Conservation (phyloP, 345 rosid genomes). For the Eucalyptus pauciflora region DNA sequence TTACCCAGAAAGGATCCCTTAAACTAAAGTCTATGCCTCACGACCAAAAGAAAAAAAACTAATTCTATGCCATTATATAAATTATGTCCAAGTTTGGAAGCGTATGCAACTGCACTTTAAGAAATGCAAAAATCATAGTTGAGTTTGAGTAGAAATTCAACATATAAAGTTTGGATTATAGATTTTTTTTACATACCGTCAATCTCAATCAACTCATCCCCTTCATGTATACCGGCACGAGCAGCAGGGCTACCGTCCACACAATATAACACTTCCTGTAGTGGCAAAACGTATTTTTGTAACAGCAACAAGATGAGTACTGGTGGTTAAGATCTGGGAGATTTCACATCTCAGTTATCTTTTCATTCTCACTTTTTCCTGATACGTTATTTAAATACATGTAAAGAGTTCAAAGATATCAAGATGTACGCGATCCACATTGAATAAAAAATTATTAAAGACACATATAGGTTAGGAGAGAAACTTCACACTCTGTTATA, state of each 20-base stretch:
- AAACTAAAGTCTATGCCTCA: background rate
- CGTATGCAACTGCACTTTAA: background rate
- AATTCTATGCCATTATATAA: background rate
- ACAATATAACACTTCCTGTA: slow-evolving; percentile 74
- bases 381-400: background rate
- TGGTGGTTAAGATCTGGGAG: background rate
- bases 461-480: background rate
- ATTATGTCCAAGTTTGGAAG: background rate
- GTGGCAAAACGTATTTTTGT: background rate
- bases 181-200: slow-evolving; percentile 34
- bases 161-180: background rate
- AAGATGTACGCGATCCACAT: background rate
- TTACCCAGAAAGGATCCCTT: background rate
- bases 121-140: background rate
- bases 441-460: background rate
- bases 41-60: background rate
- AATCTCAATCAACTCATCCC: slow-evolving; percentile 81
- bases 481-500: background rate
- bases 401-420: background rate
- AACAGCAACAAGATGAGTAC: background rate
- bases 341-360: background rate
- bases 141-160: background rate
- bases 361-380: background rate
- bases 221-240: slow-evolving; percentile 79
- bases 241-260: slow-evolving; percentile 85